Evolutionary conservation across 805 yeast genomes (phyloP).

Genomic region (Tetrapisispora taiwanensis): DNA sequence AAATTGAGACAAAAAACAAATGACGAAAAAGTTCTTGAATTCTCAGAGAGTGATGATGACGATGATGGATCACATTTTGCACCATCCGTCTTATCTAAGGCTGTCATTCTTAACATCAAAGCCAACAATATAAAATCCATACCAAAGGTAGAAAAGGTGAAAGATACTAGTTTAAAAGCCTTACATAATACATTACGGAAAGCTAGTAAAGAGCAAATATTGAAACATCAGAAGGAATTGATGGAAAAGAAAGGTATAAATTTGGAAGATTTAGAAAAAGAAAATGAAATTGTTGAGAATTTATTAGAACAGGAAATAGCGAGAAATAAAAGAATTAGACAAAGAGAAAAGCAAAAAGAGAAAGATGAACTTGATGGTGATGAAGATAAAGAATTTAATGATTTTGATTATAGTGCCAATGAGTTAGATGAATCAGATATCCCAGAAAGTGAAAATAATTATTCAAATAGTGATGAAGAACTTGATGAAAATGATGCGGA

Average conservation of each 20-base stretch:
- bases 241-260: conserved; percentile 37
- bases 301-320: conserved; percentile 42
- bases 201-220: conserved; percentile 40
- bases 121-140: conserved; percentile 27
- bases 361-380: conserved; percentile 18
- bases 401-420: conserved; percentile 13
- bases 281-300: conserved; percentile 25
- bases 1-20: conserved; percentile 10
- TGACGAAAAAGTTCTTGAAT: conserved; percentile 8
- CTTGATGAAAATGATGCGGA: conserved; percentile 8
- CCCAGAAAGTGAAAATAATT: conserved; percentile 7
- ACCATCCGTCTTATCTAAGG: conserved; percentile 23
- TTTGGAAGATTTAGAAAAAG: conserved; percentile 31
- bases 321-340: conserved; percentile 37
- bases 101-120: conserved; percentile 28
- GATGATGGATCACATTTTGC: conserved; percentile 9
- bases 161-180: conserved; percentile 18
- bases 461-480: conserved; percentile 2
- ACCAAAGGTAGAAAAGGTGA: not conserved
- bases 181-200: conserved; percentile 32
- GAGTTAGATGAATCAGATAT: conserved; percentile 13
- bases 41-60: conserved; percentile 10
- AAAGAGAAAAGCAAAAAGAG: conserved; percentile 30
- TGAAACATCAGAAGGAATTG: conserved; percentile 39
- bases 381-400: not conserved